Conservation (phyloP, 345 rosid genomes). For the Corchorus olitorius region DNA sequence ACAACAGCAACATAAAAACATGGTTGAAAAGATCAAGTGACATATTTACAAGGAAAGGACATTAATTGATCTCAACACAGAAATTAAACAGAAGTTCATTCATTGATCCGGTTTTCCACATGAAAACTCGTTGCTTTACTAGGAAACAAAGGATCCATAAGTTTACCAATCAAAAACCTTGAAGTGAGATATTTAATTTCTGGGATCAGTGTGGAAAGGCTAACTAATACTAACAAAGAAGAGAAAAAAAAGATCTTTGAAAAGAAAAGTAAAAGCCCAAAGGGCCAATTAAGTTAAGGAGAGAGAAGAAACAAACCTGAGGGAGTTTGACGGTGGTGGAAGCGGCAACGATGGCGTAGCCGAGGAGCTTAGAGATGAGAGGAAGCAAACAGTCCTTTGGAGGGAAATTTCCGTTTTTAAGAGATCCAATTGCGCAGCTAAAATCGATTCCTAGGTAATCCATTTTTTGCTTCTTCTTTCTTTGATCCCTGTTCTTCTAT, state of each 20-base stretch:
- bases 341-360: constrained; percentile 86
- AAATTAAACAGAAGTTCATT: not conserved
- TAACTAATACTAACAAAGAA: not conserved
- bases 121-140: not conserved
- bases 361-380: constrained; percentile 92
- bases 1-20: not conserved
- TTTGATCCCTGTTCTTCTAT: not conserved
- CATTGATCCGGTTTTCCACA: not conserved
- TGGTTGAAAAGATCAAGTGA: not conserved
- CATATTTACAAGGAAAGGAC: not conserved
- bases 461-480: constrained; percentile 30
- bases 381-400: constrained; percentile 81
- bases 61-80: not conserved
- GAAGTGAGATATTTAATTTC: not conserved
- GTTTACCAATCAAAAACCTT: not conserved
- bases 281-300: not conserved
- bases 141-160: not conserved
- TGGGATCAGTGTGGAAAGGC: not conserved
- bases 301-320: not conserved
- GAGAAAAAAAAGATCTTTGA: not conserved
- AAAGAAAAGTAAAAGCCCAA: not conserved
- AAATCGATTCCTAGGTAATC: constrained; percentile 71
- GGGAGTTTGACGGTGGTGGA: constrained; percentile 97
- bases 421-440: constrained; percentile 73
- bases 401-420: constrained; percentile 60